phyloP scores from a whole-genome alignment of 371 early-diverging fungal genomes.

The Syncephalastrum sp. region DNA sequence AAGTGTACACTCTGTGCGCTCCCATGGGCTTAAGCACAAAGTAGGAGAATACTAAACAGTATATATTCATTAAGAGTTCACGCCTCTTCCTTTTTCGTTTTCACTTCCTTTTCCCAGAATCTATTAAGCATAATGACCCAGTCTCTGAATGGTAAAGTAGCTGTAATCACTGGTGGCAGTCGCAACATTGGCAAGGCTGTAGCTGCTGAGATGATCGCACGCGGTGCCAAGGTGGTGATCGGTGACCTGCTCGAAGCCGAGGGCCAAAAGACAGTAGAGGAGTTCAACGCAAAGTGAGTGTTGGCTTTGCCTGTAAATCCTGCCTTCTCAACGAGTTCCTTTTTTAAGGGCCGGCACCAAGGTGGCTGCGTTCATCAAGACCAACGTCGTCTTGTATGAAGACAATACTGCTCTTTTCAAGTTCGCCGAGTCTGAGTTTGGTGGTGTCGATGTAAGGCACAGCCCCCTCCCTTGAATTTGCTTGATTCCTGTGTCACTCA shows the following conservation, averaged over 20 bases:
- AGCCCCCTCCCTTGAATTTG: too few relatives aligned
- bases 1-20: too few relatives aligned
- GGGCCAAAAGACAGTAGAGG: constrained; percentile 29
- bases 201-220: constrained; percentile 42
- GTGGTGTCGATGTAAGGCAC: constrained; percentile 54
- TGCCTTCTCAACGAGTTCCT: background rate
- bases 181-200: constrained; percentile 67
- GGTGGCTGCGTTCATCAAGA: constrained; percentile 44
- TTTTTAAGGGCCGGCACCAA: constrained; percentile 25
- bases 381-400: constrained; percentile 56
- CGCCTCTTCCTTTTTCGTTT: too few relatives aligned
- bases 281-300: constrained; percentile 36
- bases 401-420: constrained; percentile 50
- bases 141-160: constrained; percentile 47
- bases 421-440: constrained; percentile 51
- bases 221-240: constrained; percentile 61
- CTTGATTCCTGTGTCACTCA: too few relatives aligned
- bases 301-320: background rate
- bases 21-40: too few relatives aligned
- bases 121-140: background rate
- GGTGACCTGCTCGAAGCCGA: constrained; percentile 59
- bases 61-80: too few relatives aligned
- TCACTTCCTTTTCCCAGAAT: too few relatives aligned
- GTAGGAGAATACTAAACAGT: too few relatives aligned
- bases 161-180: constrained; percentile 65